These are phyloP conservation scores for Vigna nakashimae DNA, from an alignment of 306 rosid genomes.

Conservation along the genomic window DNA sequence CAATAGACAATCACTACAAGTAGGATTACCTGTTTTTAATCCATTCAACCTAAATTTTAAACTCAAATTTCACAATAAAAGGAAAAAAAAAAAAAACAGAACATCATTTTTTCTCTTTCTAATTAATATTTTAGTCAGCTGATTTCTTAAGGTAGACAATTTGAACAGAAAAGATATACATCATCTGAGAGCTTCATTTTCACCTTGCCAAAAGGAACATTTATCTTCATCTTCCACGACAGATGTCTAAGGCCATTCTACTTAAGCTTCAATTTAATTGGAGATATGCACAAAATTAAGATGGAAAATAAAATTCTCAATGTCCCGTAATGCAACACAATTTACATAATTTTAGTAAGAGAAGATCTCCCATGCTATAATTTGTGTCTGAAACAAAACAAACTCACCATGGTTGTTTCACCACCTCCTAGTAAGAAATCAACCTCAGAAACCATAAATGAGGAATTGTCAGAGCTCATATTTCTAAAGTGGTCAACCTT, in stretches of 20 bases:
- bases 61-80: neutral
- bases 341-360: slow-evolving; percentile 35
- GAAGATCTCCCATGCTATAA: slow-evolving; percentile 14
- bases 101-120: neutral
- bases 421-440: slow-evolving; percentile 76
- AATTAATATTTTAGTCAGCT: slow-evolving; percentile 15
- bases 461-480: slow-evolving; percentile 52
- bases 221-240: slow-evolving; percentile 27
- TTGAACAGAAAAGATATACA: slow-evolving; percentile 25
- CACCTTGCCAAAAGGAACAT: slow-evolving; percentile 31
- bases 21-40: neutral
- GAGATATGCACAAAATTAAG: slow-evolving; percentile 30
- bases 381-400: slow-evolving; percentile 28
- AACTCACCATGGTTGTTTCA: slow-evolving; percentile 78
- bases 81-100: neutral
- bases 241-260: slow-evolving; percentile 17
- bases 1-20: neutral
- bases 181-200: slow-evolving; percentile 23
- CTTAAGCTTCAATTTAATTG: slow-evolving; percentile 37
- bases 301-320: slow-evolving; percentile 15
- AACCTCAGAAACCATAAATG: slow-evolving; percentile 68
- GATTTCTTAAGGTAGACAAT: slow-evolving; percentile 1
- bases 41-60: slow-evolving; percentile 1
- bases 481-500: slow-evolving; percentile 58
- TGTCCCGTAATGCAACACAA: slow-evolving; percentile 21